phyloP scores from a whole-genome alignment of 2,329 filamentous ascomycete genomes.

The Ophiostoma sp. region DNA sequence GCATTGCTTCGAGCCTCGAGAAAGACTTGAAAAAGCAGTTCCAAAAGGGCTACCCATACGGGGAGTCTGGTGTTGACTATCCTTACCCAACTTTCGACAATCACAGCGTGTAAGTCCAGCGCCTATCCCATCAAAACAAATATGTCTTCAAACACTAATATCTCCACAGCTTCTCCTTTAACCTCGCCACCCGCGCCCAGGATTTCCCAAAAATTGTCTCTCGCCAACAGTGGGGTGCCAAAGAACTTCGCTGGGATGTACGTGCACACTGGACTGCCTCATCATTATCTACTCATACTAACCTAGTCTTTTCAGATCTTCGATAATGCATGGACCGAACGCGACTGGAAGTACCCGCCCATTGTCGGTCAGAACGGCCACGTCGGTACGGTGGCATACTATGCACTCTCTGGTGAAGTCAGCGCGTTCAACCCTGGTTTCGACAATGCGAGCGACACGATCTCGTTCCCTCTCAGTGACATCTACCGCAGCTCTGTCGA shows the following conservation, averaged over 20 bases:
- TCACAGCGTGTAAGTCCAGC: slow-evolving; percentile 3
- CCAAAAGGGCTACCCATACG: slow-evolving; percentile 11
- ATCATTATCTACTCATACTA: not conserved
- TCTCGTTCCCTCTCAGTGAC: slow-evolving; percentile 30
- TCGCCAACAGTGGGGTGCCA: slow-evolving; percentile 20
- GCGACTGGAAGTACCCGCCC: slow-evolving; percentile 34
- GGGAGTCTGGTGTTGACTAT: slow-evolving; percentile 18
- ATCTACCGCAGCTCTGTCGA: slow-evolving; percentile 29
- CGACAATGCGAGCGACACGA: slow-evolving; percentile 23
- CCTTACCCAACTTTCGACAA: slow-evolving; percentile 15
- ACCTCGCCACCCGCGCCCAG: slow-evolving; percentile 32
- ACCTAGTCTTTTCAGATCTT: slow-evolving; percentile 22
- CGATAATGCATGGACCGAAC: slow-evolving; percentile 31
- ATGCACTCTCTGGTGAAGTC: not conserved
- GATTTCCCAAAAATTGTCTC: slow-evolving; percentile 37
- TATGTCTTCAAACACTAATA: not conserved
- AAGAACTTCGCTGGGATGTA: slow-evolving; percentile 37
- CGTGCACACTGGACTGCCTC: not conserved
- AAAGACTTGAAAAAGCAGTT: slow-evolving; percentile 25
- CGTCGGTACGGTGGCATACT: slow-evolving; percentile 31
- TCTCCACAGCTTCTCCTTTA: slow-evolving; percentile 31
- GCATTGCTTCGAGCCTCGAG: slow-evolving; percentile 14
- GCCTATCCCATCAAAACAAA: too few relatives aligned
- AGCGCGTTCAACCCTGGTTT: not conserved
- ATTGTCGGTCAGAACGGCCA: slow-evolving; percentile 31